Evolutionary conservation across 768 basidiomycete species (phyloP), one percentile per base, ranked within the genome.

Genomic region (Pleurotus cornucopiae): DNA sequence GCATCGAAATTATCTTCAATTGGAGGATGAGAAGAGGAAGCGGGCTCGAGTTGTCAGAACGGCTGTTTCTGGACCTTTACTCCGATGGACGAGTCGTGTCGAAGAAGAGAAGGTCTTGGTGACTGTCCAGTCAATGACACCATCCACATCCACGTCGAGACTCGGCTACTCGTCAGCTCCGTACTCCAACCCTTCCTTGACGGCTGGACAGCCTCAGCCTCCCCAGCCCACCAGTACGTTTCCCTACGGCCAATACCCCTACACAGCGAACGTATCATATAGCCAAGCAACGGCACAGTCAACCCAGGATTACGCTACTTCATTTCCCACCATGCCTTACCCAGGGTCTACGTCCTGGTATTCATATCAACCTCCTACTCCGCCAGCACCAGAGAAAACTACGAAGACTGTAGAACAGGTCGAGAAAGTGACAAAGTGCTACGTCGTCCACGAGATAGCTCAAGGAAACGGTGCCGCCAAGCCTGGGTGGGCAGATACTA

Each of bases 21-120:
- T 83, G 2, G 93, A 95, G 62, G 91, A 91, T 64, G 90, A 91
- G 69, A 91, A 89, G 61, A 82, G 91, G 6, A 84, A 81, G 63
- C 82, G 82, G 30, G 85, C 81, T 21, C 76, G 75, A 14, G 84
- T 85, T 21, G 81, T 86, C 25, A 83, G 87, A 44, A 73, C 78
- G n/a, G 67, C 74, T 9, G 75, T 86, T 6, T 73, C 83, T 23
- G 91, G 88, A 0, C 88, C 89, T 2, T 67, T 89, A 23, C 56
- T 94, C 34, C 77, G 89, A 47, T 91, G 85, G 85, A 67, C 89
- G 21, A 91, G 88, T 64, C 79, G 73, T 55, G 71, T 67, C 20
- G 91, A 91, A 67, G 76, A 84, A 38, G 69, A 77, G 5, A 78
- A 78, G 49, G 75, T 85, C 11, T 63, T 66, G 43, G 64, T 75